Evolutionary conservation across 106 monocot genomes (phyloP), one percentile per base, ranked within the genome.

Genomic region (Alisma plantagoaquatica): DNA sequence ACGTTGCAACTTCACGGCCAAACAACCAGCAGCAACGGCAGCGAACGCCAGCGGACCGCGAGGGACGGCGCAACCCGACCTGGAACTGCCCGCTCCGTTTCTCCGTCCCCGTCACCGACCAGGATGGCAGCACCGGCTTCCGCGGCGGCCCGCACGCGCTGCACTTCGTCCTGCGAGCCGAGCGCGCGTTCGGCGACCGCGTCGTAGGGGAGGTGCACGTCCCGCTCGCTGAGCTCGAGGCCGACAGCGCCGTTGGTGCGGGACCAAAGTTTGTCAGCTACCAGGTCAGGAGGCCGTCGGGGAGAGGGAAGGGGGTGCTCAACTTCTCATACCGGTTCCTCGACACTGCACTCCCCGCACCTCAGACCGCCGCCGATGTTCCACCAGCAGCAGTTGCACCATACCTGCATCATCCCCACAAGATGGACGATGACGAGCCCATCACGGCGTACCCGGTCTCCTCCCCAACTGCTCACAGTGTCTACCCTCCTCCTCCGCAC

Each of bases 251-350:
- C 26, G 32, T 20, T 14, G 53, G 2, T 41, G 30, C 52, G 31
- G 15, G 27, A 14, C 28, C 15, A 19, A 63, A 52, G 51, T 66
- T 76, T 35, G 46, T 88, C 27, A 82, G 75, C 58, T 88, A 82
- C 48, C 82, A 82, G 62, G 79, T 88, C 2, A 57, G 78, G 31
- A 69, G 62, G 26, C 63, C 73, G 17, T 79, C 78, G 55, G 79
- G 82, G 8, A 76, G 58, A 45, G 53, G 74, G 15, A 73, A 79
- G 26, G 88, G 88, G 30, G 72, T 75, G 33, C 75, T 88, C 42
- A 78, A 76, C 51, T 43, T 88, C 51, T 73, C 73, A 18, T 76
- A 70, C 67, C 73, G 71, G 64, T 27, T 76, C 57, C 38, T 43
- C 35, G 73, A 83, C 7, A 26, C 48, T 0, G 29, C 15, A 15